phyloP scores from a whole-genome alignment of 768 basidiomycete species.

The Hypholoma sublateritium region DNA sequence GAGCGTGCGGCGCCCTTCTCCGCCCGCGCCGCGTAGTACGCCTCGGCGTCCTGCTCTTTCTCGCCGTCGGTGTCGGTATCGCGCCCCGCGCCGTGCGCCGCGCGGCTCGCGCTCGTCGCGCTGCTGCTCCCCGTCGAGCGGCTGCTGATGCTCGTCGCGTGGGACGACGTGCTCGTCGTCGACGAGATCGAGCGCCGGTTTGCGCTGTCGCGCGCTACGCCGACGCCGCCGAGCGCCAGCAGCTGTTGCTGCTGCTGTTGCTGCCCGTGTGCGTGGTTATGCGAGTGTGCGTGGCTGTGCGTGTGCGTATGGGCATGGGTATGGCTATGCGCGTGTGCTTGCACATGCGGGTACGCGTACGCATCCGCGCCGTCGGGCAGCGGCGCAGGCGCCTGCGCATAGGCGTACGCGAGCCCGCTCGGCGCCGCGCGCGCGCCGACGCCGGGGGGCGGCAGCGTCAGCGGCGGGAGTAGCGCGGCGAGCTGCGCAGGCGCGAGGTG shows the following conservation, averaged over 20 bases:
- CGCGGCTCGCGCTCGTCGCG: slow-evolving; percentile 8
- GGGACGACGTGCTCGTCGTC: slow-evolving; percentile 10
- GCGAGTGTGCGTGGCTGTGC: too few relatives aligned
- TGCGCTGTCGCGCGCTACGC: neutral
- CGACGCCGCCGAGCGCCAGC: neutral
- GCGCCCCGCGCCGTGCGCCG: slow-evolving; percentile 10
- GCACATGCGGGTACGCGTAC: too few relatives aligned
- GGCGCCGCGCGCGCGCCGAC: too few relatives aligned
- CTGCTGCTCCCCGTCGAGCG: slow-evolving; percentile 7
- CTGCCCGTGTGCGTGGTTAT: too few relatives aligned
- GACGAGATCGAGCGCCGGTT: slow-evolving; percentile 20
- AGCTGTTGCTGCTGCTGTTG: neutral
- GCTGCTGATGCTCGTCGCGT: slow-evolving; percentile 3
- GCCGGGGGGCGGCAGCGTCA: neutral
- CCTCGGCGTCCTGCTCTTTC: too few relatives aligned
- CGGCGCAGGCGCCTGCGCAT: too few relatives aligned
- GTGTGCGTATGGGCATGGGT: too few relatives aligned
- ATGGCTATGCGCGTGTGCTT: too few relatives aligned
- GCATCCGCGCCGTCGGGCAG: too few relatives aligned
- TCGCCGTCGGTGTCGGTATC: slow-evolving; percentile 6
- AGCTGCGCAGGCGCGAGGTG: neutral
- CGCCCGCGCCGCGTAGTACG: too few relatives aligned
- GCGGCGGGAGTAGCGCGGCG: neutral
- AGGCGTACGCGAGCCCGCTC: too few relatives aligned
- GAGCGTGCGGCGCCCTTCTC: too few relatives aligned